Conservation (phyloP, 2,329 filamentous ascomycete genomes). For the Paracorniculantispora psalliotae region DNA sequence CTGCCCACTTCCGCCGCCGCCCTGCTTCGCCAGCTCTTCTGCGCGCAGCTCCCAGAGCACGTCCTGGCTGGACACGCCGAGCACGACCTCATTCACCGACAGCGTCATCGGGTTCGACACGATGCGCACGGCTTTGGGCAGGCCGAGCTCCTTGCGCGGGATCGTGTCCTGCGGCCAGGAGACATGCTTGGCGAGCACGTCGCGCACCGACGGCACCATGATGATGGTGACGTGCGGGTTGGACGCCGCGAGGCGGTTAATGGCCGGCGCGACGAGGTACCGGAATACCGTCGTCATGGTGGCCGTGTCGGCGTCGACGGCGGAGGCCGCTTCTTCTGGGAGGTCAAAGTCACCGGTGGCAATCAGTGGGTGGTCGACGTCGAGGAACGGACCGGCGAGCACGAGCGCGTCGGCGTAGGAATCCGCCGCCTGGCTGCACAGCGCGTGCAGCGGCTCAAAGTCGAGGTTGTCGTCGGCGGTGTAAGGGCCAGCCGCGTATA, state of each 20-base stretch:
- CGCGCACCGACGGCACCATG: slow-evolving; percentile 76
- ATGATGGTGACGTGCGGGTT: slow-evolving; percentile 78
- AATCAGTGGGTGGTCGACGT: slow-evolving; percentile 83
- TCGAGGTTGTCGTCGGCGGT: slow-evolving; percentile 88
- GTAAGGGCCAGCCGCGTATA: slow-evolving; percentile 83
- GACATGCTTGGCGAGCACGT: slow-evolving; percentile 75
- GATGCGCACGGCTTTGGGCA: slow-evolving; percentile 71
- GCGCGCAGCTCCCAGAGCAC: slow-evolving; percentile 74
- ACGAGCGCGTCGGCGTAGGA: slow-evolving; percentile 73
- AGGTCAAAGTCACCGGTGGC: slow-evolving; percentile 75
- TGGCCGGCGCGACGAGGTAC: slow-evolving; percentile 66
- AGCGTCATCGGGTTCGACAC: slow-evolving; percentile 89
- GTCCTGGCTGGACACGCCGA: slow-evolving; percentile 81
- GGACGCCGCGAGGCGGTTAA: slow-evolving; percentile 64
- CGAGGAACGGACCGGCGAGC: slow-evolving; percentile 82
- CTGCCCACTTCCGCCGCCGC: slow-evolving; percentile 12
- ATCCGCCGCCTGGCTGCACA: slow-evolving; percentile 73
- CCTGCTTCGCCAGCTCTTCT: slow-evolving; percentile 52
- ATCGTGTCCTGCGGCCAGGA: slow-evolving; percentile 72
- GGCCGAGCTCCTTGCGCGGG: slow-evolving; percentile 63
- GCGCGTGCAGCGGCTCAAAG: slow-evolving; percentile 77
- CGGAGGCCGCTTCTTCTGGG: slow-evolving; percentile 56
- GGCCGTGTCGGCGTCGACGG: slow-evolving; percentile 64
- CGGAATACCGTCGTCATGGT: slow-evolving; percentile 82
- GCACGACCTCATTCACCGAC: slow-evolving; percentile 77